Percentiles rank a stretch among this genome's conserved stretches.
These are phyloP conservation scores for Lachnellula occidentalis DNA, from an alignment of 2,329 filamentous ascomycete genomes.

Conservation along the genomic window DNA sequence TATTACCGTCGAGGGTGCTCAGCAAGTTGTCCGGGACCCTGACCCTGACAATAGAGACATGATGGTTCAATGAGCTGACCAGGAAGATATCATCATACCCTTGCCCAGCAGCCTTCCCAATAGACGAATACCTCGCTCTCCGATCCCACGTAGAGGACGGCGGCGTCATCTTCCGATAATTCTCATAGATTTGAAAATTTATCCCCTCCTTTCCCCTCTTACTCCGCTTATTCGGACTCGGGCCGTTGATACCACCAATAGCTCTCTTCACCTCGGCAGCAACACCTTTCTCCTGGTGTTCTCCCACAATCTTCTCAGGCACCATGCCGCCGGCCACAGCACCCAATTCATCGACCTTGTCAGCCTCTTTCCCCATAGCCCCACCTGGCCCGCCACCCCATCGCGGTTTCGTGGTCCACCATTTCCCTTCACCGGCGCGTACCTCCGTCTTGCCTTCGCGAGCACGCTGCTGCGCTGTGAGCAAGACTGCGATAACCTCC, in stretches of 20 bases:
- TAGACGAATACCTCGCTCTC: conserved; percentile 51
- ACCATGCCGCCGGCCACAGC: conserved; percentile 1
- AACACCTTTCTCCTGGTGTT: conserved; percentile 4
- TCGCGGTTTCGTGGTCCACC: conserved; percentile 56
- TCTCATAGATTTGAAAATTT: conserved; percentile 55
- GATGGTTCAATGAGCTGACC: conserved; percentile 56
- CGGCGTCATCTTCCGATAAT: conserved; percentile 56
- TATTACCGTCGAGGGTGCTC: conserved; percentile 48
- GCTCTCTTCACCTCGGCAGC: conserved; percentile 14
- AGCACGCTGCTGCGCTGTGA: conserved; percentile 59
- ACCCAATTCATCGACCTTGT: conserved; percentile 14
- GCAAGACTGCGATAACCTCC: conserved; percentile 54
- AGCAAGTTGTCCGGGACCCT: conserved; percentile 52
- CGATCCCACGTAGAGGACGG: conserved; percentile 55
- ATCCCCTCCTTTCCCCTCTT: conserved; percentile 14
- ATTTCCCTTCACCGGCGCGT: conserved; percentile 51
- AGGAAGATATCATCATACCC: conserved; percentile 58
- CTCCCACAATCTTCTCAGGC: background rate
- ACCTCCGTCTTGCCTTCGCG: conserved; percentile 52
- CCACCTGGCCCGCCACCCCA: conserved; percentile 61
- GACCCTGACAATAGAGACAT: conserved; percentile 52
- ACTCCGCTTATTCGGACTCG: conserved; percentile 13
- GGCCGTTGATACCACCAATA: conserved; percentile 17
- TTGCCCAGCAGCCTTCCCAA: conserved; percentile 44
- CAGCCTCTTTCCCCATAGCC: conserved; percentile 55